Conservation (phyloP, 768 basidiomycete species). For the Leccinum sublutescens region DNA sequence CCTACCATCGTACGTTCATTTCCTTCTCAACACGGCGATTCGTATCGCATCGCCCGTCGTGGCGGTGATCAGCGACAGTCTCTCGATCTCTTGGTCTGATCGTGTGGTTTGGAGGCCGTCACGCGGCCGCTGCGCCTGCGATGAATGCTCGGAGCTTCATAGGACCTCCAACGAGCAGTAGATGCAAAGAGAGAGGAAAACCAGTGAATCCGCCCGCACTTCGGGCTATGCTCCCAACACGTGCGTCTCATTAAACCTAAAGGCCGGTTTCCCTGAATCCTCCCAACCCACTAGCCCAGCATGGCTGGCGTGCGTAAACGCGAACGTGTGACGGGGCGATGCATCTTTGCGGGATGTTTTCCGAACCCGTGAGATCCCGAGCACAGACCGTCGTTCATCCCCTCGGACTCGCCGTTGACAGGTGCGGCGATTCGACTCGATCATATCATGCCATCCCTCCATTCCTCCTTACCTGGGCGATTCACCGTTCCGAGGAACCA, state of each 20-base stretch:
- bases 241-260: conserved; percentile 12
- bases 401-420: background rate
- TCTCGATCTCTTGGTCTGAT: background rate
- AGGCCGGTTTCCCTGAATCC: conserved; percentile 1
- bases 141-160: background rate
- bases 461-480: background rate
- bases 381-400: background rate
- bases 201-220: background rate
- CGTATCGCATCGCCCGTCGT: background rate
- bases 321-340: conserved; percentile 2
- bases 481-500: background rate
- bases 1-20: background rate
- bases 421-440: background rate
- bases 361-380: background rate
- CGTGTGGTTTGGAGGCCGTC: background rate
- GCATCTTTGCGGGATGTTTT: background rate
- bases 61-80: background rate
- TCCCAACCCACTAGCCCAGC: background rate
- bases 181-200: background rate
- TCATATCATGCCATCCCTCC: background rate
- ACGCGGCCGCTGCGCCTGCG: background rate
- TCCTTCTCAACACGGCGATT: conserved; percentile 8
- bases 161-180: background rate
- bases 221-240: background rate
- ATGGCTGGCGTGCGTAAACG: background rate